phyloP scores from a whole-genome alignment of 2,329 filamentous ascomycete genomes.

The Phyllosticta citriasiana region DNA sequence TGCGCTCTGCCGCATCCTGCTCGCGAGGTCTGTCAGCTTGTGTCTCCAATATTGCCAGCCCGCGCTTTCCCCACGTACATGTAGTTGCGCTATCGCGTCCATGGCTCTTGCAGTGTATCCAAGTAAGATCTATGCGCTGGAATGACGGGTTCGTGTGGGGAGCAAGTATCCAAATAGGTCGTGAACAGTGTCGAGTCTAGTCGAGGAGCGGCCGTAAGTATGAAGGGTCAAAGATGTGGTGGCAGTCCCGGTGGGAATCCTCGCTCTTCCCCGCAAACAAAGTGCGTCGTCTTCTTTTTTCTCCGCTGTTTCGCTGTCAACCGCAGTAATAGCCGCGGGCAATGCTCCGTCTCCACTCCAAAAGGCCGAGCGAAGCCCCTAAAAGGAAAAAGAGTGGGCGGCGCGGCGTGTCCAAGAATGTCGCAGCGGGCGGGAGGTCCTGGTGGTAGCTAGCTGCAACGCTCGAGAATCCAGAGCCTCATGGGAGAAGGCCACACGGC shows the following conservation, averaged over 20 bases:
- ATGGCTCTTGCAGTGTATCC: neutral
- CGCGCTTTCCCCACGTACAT: neutral
- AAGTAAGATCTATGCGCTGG: neutral
- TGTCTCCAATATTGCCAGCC: neutral
- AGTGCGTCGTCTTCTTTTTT: neutral
- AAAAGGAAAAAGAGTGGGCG: neutral
- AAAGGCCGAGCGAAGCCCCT: neutral
- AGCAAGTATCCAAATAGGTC: neutral
- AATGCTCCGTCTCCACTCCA: neutral
- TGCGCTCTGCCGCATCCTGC: conserved; percentile 42
- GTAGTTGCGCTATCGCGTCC: neutral
- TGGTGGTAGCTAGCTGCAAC: neutral
- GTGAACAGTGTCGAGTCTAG: neutral
- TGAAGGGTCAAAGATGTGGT: neutral
- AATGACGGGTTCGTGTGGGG: neutral
- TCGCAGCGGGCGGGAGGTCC: neutral
- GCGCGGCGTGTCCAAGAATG: neutral
- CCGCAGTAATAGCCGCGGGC: neutral
- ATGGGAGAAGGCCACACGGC: neutral
- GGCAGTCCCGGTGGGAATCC: neutral
- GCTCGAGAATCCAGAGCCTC: neutral
- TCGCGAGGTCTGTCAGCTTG: neutral
- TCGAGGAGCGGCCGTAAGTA: neutral
- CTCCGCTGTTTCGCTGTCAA: neutral
- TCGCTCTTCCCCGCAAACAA: neutral